A percentile compares a stretch with the other conserved stretches of the same genome.
phyloP scores from a whole-genome alignment of 768 basidiomycete genomes.

The Pulveroboletus sp. region DNA sequence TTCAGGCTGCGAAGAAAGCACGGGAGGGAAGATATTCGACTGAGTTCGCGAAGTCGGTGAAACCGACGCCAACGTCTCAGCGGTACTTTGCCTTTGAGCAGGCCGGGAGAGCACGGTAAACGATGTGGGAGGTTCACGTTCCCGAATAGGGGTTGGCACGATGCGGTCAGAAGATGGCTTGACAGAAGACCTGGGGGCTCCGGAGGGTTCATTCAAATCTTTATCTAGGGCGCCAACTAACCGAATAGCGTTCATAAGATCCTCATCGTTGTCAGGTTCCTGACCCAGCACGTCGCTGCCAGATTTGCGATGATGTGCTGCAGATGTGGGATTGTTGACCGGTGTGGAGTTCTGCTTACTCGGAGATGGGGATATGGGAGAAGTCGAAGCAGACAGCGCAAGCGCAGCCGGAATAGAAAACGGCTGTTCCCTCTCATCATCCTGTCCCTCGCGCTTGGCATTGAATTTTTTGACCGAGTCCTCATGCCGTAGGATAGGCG shows the following conservation, averaged over 20 bases:
- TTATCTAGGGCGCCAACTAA: conserved; percentile 27
- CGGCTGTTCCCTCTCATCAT: conserved; percentile 22
- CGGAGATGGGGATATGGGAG: conserved; percentile 15
- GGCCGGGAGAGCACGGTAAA: conserved; percentile 64
- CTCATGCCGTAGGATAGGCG: conserved; percentile 28
- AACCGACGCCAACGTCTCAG: conserved; percentile 10
- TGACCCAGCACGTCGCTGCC: conserved; percentile 13
- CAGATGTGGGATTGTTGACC: background rate
- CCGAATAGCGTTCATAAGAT: conserved; percentile 29
- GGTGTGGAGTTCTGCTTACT: conserved; percentile 6
- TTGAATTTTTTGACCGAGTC: conserved; percentile 22
- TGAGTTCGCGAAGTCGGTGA: conserved; percentile 9
- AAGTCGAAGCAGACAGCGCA: conserved; percentile 15
- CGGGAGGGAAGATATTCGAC: background rate
- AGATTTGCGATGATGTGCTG: conserved; percentile 15
- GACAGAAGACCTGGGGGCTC: background rate
- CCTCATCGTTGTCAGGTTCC: conserved; percentile 22
- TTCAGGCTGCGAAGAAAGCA: conserved; percentile 13
- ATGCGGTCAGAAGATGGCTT: conserved; percentile 19
- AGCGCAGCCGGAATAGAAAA: conserved; percentile 28
- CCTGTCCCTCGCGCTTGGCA: conserved; percentile 18
- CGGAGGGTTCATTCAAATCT: conserved; percentile 13
- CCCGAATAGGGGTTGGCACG: conserved; percentile 55
- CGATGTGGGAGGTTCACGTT: conserved; percentile 48
- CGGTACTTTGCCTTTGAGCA: conserved; percentile 31